Evolutionary conservation across 2,329 filamentous ascomycete genomes (phyloP).

Genomic region (Chaetomium strumarium): DNA sequence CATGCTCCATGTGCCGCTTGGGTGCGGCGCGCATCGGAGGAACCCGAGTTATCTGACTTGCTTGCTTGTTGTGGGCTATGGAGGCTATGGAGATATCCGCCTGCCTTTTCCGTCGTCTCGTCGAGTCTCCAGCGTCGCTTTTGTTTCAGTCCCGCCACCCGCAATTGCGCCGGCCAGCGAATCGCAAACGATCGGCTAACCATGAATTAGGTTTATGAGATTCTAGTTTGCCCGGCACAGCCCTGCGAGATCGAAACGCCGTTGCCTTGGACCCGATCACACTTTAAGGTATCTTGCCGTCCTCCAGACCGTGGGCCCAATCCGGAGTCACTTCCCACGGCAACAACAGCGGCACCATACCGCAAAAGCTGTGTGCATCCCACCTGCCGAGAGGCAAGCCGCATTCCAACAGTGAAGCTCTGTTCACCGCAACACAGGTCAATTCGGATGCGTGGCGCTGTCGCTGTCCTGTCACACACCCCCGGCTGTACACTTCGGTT

Average conservation of each 20-base stretch:
- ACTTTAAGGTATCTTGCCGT: too few species aligned
- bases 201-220: not conserved
- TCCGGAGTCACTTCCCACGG: not conserved
- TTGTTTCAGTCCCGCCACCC: constrained; percentile 19
- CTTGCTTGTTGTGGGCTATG: too few species aligned
- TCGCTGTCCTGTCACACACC: constrained; percentile 14
- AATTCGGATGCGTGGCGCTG: constrained; percentile 19
- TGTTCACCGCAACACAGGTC: constrained; percentile 11
- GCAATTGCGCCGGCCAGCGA: constrained; percentile 7
- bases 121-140: constrained; percentile 12
- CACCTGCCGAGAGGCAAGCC: constrained; percentile 8
- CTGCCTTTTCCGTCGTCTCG: constrained; percentile 8
- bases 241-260: constrained; percentile 11
- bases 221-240: constrained; percentile 7
- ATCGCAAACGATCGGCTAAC: constrained; percentile 17
- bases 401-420: constrained; percentile 7
- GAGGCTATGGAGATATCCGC: not conserved
- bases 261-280: not conserved
- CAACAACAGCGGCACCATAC: not conserved
- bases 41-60: not conserved
- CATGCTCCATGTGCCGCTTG: constrained; percentile 12
- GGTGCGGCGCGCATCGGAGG: constrained; percentile 6
- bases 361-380: not conserved
- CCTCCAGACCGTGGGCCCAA: constrained; percentile 2
- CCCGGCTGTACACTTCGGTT: constrained; percentile 14